These are phyloP conservation scores for Colletotrichum sp. DNA, from an alignment of 2,329 filamentous ascomycete species.

Conservation along the genomic window DNA sequence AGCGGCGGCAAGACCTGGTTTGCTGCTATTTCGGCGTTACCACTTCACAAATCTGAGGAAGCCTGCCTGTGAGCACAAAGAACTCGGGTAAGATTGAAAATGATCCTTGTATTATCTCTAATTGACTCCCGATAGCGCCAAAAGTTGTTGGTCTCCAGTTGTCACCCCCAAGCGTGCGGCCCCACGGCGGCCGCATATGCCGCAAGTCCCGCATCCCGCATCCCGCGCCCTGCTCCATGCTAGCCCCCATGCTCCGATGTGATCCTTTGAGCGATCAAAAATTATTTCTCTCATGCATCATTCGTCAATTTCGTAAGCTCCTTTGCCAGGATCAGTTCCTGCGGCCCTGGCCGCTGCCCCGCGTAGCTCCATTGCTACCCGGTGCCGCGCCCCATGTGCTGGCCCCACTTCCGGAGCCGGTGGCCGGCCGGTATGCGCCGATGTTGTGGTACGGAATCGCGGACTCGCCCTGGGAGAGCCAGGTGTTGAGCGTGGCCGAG, in stretches of 20 bases:
- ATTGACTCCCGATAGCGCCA: background rate
- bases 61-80: background rate
- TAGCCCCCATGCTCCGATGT: background rate
- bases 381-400: background rate
- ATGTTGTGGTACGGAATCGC: background rate
- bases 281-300: background rate
- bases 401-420: background rate
- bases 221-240: background rate
- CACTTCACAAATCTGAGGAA: background rate
- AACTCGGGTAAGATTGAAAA: background rate
- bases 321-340: background rate
- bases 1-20: background rate
- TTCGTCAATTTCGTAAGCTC: background rate
- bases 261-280: background rate
- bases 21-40: background rate
- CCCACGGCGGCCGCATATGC: background rate
- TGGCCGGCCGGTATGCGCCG: background rate
- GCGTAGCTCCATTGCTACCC: constrained; percentile 3
- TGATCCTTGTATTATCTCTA: background rate
- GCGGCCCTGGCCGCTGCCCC: background rate
- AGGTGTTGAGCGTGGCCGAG: background rate
- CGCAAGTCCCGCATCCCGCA: background rate
- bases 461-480: background rate
- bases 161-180: background rate
- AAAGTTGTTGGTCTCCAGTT: background rate